Evolutionary conservation across 805 yeast genomes (phyloP).

Genomic region (Candida ovalis): DNA sequence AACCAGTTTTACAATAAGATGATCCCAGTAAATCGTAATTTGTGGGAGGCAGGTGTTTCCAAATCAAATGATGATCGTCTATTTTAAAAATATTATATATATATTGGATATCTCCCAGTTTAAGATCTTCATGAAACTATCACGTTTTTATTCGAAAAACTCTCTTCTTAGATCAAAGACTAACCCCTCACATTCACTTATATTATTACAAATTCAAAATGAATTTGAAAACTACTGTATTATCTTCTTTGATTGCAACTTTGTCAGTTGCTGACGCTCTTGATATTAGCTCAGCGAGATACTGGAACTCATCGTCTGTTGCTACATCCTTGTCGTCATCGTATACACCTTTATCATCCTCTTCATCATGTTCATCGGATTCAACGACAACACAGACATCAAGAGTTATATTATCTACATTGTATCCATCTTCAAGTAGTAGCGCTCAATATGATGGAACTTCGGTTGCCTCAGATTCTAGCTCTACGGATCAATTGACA

Average conservation of each 20-base stretch:
- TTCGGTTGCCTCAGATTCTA: conserved; percentile 17
- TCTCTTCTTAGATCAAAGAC: conserved; percentile 7
- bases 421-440: conserved; percentile 6
- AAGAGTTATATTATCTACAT: conserved; percentile 10
- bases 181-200: too few relatives aligned
- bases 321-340: not conserved
- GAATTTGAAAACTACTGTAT: conserved; percentile 8
- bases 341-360: conserved; percentile 2
- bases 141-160: not conserved
- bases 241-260: conserved; percentile 6
- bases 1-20: conserved; percentile 1
- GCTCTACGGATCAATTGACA: too few relatives aligned
- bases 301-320: conserved; percentile 17
- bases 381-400: conserved; percentile 15
- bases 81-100: conserved; percentile 1
- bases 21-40: not conserved
- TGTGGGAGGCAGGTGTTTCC: not conserved
- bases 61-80: not conserved
- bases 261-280: conserved; percentile 8
- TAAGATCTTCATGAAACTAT: not conserved
- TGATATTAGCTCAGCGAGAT: conserved; percentile 10
- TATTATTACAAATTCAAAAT: too few relatives aligned
- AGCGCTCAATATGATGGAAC: conserved; percentile 12
- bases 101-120: not conserved
- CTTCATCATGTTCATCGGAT: conserved; percentile 11